A percentile compares a stretch with the other conserved stretches of the same genome.
Conservation (phyloP, 345 rosid genomes). For the Sapria himalayana region DNA sequence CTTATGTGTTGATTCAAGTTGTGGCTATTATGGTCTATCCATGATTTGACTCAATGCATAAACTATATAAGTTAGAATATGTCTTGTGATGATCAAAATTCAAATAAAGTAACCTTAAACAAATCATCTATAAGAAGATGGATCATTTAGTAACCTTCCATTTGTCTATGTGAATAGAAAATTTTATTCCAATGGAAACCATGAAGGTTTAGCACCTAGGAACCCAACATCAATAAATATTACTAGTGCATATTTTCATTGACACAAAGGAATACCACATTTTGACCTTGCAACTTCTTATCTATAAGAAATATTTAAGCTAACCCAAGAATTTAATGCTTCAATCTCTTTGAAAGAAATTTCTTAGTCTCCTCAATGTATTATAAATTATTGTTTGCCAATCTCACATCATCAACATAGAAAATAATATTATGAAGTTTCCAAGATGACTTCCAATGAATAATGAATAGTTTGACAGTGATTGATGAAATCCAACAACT, state of each 20-base stretch:
- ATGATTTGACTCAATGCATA: slow-evolving; percentile 6
- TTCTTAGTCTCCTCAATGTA: not conserved
- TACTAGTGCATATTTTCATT: not conserved
- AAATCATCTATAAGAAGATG: not conserved
- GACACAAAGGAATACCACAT: not conserved
- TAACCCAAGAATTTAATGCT: not conserved
- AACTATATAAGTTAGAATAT: not conserved
- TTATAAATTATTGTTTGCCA: not conserved
- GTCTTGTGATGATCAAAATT: slow-evolving; percentile 1
- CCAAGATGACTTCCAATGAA: not conserved
- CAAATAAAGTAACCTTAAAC: slow-evolving; percentile 1
- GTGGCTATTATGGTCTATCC: slow-evolving; percentile 1
- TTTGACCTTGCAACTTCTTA: not conserved
- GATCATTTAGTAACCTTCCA: not conserved
- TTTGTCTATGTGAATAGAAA: not conserved
- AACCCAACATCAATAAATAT: not conserved
- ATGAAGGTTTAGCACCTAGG: not conserved
- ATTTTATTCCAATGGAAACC: not conserved
- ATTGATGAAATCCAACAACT: not conserved
- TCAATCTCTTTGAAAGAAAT: not conserved
- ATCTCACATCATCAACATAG: slow-evolving; percentile 4
- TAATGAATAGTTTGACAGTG: not conserved
- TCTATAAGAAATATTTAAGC: slow-evolving; percentile 1
- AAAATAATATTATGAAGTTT: not conserved
- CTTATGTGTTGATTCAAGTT: not conserved